A percentile compares a stretch with the other conserved stretches of the same genome.
phyloP scores from a whole-genome alignment of 2,329 filamentous ascomycete genomes.

The Chrysoporthe puriensis region DNA sequence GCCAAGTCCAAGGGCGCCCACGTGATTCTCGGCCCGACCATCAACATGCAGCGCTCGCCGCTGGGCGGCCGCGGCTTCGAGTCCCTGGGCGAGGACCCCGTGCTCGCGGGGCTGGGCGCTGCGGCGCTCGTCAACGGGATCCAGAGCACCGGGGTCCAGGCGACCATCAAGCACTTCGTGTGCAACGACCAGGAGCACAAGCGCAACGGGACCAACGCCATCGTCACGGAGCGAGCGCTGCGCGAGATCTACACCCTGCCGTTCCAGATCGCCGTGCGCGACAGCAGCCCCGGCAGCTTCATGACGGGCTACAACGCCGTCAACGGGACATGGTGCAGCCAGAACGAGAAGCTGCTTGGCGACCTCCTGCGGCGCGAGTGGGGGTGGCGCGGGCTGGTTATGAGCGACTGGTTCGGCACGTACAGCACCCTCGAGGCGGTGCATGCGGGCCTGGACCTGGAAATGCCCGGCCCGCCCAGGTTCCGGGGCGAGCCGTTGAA shows the following conservation, averaged over 20 bases:
- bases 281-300: constrained; percentile 55
- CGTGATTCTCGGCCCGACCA: constrained; percentile 63
- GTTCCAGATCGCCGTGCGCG: constrained; percentile 59
- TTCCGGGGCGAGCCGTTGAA: constrained; percentile 56
- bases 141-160: constrained; percentile 58
- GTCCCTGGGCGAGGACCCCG: constrained; percentile 61
- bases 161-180: constrained; percentile 64
- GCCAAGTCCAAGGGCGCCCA: constrained; percentile 61
- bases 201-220: constrained; percentile 58
- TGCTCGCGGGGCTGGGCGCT: constrained; percentile 58
- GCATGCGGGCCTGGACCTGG: constrained; percentile 58
- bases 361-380: constrained; percentile 59
- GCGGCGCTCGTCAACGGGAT: constrained; percentile 59
- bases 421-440: constrained; percentile 57
- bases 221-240: constrained; percentile 58
- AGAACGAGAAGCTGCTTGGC: constrained; percentile 55
- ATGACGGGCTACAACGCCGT: constrained; percentile 66
- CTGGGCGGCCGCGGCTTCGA: constrained; percentile 64
- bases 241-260: constrained; percentile 63
- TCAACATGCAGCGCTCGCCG: constrained; percentile 65
- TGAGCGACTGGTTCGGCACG: constrained; percentile 64
- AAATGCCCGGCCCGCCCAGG: constrained; percentile 62
- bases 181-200: constrained; percentile 65
- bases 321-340: constrained; percentile 59
- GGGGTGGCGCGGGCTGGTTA: constrained; percentile 60